Evolutionary conservation across 192 early-diverging fungal genomes (phyloP).

Genomic region (Oehlia diaphana): DNA sequence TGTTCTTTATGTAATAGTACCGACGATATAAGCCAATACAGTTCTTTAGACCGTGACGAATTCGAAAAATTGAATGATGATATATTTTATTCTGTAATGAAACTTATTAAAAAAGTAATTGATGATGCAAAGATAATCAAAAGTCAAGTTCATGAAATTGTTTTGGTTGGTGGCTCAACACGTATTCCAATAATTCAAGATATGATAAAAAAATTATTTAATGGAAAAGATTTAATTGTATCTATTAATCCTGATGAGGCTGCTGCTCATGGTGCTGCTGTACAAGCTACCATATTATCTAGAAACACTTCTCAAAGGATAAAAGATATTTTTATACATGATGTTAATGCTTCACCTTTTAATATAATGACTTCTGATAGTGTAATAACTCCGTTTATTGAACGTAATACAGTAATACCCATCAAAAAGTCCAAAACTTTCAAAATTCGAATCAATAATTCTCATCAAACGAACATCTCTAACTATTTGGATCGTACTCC

Average conservation of each 20-base stretch:
- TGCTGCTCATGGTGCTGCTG: not conserved
- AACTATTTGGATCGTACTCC: not conserved
- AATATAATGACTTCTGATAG: not conserved
- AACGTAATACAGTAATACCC: not conserved
- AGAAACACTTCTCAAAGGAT: not conserved
- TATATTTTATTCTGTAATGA: not conserved
- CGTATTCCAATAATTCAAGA: not conserved
- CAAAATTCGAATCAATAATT: no score
- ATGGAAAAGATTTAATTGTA: not conserved
- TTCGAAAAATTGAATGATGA: not conserved
- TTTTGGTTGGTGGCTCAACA: not conserved
- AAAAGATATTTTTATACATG: not conserved
- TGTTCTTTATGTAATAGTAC: no score
- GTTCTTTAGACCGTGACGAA: not conserved
- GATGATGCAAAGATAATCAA: not conserved
- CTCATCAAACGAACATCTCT: fast-evolving
- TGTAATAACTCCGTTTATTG: not conserved
- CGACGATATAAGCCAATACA: no score
- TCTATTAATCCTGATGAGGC: not conserved
- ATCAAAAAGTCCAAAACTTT: not conserved
- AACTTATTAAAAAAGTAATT: not conserved
- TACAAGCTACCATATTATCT: not conserved
- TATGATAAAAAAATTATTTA: not conserved
- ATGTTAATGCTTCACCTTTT: not conserved
- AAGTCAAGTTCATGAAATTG: not conserved